Conservation (phyloP, 1,139 yeast species). For the Martiniozyma asiatica region DNA sequence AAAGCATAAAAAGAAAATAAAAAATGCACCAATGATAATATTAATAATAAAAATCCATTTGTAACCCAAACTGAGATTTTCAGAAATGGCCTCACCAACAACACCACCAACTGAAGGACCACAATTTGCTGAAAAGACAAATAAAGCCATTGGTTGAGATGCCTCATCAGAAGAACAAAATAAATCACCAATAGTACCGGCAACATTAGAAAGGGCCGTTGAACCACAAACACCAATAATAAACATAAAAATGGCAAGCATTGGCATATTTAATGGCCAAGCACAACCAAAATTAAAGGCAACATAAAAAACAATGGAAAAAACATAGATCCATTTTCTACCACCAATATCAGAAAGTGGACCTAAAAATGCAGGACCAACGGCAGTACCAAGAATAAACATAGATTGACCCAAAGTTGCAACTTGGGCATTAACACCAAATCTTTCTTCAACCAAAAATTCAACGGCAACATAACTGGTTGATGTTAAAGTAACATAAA, state of each 20-base stretch:
- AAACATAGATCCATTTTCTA: constrained; percentile 57
- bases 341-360: constrained; percentile 56
- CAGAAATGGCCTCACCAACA: constrained; percentile 23
- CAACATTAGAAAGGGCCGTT: constrained; percentile 23
- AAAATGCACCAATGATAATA: constrained; percentile 20
- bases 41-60: constrained; percentile 23
- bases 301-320: constrained; percentile 38
- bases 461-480: constrained; percentile 22
- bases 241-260: constrained; percentile 24
- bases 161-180: constrained; percentile 23
- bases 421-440: constrained; percentile 18
- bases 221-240: constrained; percentile 25
- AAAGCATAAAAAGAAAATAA: constrained; percentile 13
- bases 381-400: constrained; percentile 28
- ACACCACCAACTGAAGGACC: constrained; percentile 25
- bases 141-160: constrained; percentile 23
- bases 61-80: constrained; percentile 18
- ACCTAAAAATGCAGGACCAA: constrained; percentile 65
- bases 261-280: constrained; percentile 28
- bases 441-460: constrained; percentile 17
- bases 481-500: constrained; percentile 22
- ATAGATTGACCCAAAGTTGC: constrained; percentile 23
- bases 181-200: constrained; percentile 24
- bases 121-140: constrained; percentile 22
- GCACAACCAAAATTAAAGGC: constrained; percentile 51